Percentiles rank a stretch among this genome's conserved stretches.
These are phyloP conservation scores for Pseudogymnoascus sp. DNA, from an alignment of 2,329 filamentous ascomycete species.

Conservation along the genomic window DNA sequence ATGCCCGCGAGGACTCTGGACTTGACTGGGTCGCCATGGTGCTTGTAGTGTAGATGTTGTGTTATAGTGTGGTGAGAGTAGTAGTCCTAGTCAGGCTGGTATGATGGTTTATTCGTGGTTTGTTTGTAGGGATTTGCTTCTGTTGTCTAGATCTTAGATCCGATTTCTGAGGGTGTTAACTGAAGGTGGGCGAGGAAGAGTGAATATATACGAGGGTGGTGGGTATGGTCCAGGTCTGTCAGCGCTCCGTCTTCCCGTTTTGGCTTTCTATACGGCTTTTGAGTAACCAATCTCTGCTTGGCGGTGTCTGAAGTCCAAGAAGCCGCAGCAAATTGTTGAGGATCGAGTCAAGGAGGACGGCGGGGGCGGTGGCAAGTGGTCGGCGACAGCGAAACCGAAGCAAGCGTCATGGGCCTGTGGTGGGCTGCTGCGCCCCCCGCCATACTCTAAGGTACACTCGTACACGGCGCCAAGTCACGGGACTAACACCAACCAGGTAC, in stretches of 20 bases:
- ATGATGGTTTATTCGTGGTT: background rate
- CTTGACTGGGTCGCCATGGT: slow-evolving; percentile 6
- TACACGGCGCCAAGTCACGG: slow-evolving; percentile 11
- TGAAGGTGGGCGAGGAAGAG: background rate
- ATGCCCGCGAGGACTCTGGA: slow-evolving; percentile 12
- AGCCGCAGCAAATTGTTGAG: slow-evolving; percentile 12
- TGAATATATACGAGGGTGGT: slow-evolving; percentile 9
- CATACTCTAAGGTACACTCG: slow-evolving; percentile 2
- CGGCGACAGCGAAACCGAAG: slow-evolving; percentile 10
- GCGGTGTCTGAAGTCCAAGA: background rate
- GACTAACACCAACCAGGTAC: background rate
- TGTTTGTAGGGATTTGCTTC: background rate
- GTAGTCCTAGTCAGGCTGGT: background rate
- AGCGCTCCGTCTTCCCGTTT: background rate
- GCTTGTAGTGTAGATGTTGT: background rate
- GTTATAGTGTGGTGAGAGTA: background rate
- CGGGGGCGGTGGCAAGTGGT: slow-evolving; percentile 20
- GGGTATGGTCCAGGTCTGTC: background rate
- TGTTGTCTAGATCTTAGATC: background rate
- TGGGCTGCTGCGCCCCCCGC: slow-evolving; percentile 9
- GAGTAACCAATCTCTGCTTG: slow-evolving; percentile 4
- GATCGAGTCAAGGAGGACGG: slow-evolving; percentile 24
- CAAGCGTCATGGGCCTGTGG: slow-evolving; percentile 3
- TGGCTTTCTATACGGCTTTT: background rate
- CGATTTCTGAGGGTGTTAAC: background rate